Conservation (phyloP, 177 flowering plant genomes). For the Telopea speciosissima region DNA sequence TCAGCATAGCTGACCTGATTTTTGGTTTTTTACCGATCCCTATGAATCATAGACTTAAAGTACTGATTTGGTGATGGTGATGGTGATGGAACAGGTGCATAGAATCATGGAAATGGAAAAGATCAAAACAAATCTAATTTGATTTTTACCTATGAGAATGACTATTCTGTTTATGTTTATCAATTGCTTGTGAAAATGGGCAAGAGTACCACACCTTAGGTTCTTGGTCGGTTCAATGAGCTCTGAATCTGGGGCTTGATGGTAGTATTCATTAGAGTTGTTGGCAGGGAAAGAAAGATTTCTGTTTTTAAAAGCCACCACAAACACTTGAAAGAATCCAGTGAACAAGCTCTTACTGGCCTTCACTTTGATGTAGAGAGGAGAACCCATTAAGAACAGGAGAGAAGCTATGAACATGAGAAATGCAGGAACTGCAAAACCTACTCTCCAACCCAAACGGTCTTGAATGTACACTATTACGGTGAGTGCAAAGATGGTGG, state of each 20-base stretch:
- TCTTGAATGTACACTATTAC: slow-evolving; percentile 80
- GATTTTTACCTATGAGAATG: too few species aligned
- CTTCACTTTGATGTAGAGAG: slow-evolving; percentile 41
- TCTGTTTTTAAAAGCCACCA: slow-evolving; percentile 49
- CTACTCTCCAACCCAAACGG: slow-evolving; percentile 62
- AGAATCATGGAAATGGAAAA: too few species aligned
- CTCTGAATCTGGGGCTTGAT: slow-evolving; percentile 31
- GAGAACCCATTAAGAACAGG: slow-evolving; percentile 52
- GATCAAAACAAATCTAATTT: too few species aligned
- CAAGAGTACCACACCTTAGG: slow-evolving; percentile 39
- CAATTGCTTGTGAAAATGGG: too few species aligned
- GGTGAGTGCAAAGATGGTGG: slow-evolving; percentile 52
- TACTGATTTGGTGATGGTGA: too few species aligned
- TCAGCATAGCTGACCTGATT: too few species aligned
- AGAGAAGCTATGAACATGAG: slow-evolving; percentile 50
- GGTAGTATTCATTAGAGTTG: slow-evolving; percentile 25
- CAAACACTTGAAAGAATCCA: slow-evolving; percentile 52
- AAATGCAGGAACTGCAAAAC: slow-evolving; percentile 66
- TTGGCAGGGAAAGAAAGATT: slow-evolving; percentile 30
- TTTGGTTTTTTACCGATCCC: too few species aligned
- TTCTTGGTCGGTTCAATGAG: slow-evolving; percentile 39
- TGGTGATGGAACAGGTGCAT: too few species aligned
- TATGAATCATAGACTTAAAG: too few species aligned
- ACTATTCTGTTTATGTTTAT: too few species aligned
- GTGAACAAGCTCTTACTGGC: slow-evolving; percentile 45